Conservation (phyloP, 208 protist genomes). For the Balamuthia mandrillaris region DNA sequence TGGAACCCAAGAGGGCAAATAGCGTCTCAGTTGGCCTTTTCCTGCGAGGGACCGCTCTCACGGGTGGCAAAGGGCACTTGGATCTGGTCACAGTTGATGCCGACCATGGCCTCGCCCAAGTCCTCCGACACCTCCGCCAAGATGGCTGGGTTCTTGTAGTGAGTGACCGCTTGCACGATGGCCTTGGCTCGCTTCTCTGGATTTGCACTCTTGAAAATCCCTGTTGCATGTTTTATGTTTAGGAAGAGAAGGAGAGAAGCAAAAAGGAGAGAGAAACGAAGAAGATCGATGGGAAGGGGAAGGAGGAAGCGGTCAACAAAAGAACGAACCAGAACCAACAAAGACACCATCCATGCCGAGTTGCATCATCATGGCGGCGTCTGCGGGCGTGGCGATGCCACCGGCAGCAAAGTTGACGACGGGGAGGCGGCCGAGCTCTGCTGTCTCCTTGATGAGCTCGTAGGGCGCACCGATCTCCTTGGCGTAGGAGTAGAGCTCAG, state of each 20-base stretch:
- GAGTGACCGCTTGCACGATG: conserved; percentile 80
- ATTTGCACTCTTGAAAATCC: conserved; percentile 79
- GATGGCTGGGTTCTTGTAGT: conserved; percentile 78
- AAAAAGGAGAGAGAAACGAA: too few relatives aligned
- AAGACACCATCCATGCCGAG: conserved; percentile 35
- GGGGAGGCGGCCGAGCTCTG: conserved; percentile 73
- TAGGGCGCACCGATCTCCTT: conserved; percentile 69
- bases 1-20: too few relatives aligned
- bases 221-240: too few relatives aligned
- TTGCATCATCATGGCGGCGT: conserved; percentile 87
- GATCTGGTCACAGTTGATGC: conserved; percentile 30
- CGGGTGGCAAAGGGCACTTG: not conserved
- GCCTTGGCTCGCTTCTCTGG: conserved; percentile 73
- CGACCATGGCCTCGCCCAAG: conserved; percentile 19
- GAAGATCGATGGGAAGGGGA: too few relatives aligned
- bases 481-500: conserved; percentile 75
- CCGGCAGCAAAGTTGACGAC: conserved; percentile 86
- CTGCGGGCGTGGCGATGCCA: conserved; percentile 81
- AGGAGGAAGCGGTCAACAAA: too few relatives aligned
- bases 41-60: too few relatives aligned
- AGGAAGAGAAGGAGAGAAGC: too few relatives aligned
- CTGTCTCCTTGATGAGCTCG: conserved; percentile 66
- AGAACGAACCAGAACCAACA: too few relatives aligned
- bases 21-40: too few relatives aligned
- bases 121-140: conserved; percentile 65